Percentiles rank a stretch among this genome's conserved stretches.
Evolutionary conservation across 2,329 filamentous ascomycete species (phyloP).

Genomic region (Arthrinium phaeospermum): DNA sequence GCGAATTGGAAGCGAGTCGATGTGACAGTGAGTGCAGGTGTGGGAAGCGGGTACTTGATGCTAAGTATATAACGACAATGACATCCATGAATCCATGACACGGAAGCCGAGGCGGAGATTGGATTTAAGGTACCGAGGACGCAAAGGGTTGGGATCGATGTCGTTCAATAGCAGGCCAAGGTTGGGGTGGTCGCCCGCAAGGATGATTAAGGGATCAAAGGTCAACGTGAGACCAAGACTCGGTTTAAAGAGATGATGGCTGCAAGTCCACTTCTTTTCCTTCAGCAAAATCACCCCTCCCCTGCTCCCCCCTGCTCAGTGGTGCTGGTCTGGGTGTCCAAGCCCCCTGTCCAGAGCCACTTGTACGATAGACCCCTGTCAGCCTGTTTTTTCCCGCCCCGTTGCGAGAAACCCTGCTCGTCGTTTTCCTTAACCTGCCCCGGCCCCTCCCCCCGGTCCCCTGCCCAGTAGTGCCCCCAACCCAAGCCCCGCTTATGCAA

Average conservation of each 20-base stretch:
- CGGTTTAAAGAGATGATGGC: background rate
- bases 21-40: no score
- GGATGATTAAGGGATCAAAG: conserved; percentile 12
- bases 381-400: background rate
- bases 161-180: background rate
- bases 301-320: background rate
- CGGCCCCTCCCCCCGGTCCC: background rate
- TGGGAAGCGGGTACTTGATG: background rate
- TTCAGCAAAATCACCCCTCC: background rate
- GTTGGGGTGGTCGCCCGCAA: background rate
- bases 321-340: background rate
- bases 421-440: background rate
- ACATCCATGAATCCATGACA: background rate
- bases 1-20: background rate
- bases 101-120: background rate
- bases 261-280: background rate
- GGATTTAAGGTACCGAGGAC: background rate
- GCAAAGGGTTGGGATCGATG: conserved; percentile 2
- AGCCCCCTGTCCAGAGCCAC: background rate
- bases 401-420: background rate
- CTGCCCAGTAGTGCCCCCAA: background rate
- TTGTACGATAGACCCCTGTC: background rate
- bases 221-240: background rate
- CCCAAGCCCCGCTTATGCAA: conserved; percentile 8
- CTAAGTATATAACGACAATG: background rate